A percentile compares a stretch with the other conserved stretches of the same genome.
phyloP scores from a whole-genome alignment of 176 grass and related monocot species.

The Aegilops bicornis region DNA sequence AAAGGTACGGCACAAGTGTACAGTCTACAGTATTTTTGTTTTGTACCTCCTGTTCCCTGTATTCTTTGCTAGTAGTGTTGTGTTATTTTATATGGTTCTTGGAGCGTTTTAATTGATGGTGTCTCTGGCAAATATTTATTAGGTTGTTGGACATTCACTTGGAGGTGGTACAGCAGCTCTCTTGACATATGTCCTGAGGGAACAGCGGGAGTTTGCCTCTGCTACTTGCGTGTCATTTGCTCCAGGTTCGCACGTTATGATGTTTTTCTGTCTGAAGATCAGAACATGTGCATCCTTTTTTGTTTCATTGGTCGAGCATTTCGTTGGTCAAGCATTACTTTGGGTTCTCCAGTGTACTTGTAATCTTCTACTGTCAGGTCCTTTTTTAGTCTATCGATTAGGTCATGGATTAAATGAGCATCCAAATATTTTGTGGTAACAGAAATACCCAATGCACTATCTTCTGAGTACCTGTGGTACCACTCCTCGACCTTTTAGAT shows the following conservation, averaged over 20 bases:
- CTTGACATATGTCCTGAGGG: constrained; percentile 86
- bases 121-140: constrained; percentile 33
- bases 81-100: not conserved
- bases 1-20: constrained; percentile 47
- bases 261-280: constrained; percentile 29
- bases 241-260: constrained; percentile 64
- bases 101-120: not conserved
- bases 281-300: not conserved
- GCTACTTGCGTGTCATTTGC: constrained; percentile 88
- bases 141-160: constrained; percentile 93
- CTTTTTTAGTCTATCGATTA: not conserved
- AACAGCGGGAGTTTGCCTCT: constrained; percentile 79
- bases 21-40: not conserved
- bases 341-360: not conserved
- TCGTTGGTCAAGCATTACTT: not conserved
- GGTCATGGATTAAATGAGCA: not conserved
- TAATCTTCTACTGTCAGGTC: not conserved
- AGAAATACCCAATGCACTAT: not conserved
- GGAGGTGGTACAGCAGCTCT: constrained; percentile 93
- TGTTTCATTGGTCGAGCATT: not conserved
- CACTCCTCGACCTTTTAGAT: not conserved
- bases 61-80: not conserved
- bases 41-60: not conserved
- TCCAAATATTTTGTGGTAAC: not conserved
- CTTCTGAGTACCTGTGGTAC: not conserved